phyloP scores from a whole-genome alignment of 768 basidiomycete genomes.

The Pleurotus eryngii region DNA sequence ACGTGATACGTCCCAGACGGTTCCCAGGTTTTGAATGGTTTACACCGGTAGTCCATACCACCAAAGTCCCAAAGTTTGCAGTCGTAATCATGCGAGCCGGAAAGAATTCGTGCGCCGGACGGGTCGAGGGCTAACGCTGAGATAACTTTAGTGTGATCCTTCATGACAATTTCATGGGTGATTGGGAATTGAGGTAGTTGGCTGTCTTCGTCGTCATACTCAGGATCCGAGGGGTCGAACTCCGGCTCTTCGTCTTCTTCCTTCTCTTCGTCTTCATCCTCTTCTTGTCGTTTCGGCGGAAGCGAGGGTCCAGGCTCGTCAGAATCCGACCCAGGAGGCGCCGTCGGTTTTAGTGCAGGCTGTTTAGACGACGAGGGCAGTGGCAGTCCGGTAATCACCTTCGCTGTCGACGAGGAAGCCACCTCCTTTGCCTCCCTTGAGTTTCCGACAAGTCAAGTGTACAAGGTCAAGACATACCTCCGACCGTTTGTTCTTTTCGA shows the following conservation, averaged over 20 bases:
- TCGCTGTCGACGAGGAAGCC: background rate
- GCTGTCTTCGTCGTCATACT: conserved; percentile 38
- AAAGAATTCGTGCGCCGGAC: conserved; percentile 86
- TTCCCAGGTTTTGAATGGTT: conserved; percentile 97
- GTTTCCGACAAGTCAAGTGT: background rate
- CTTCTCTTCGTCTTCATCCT: conserved; percentile 12
- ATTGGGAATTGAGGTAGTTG: conserved; percentile 71
- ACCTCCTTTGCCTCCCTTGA: background rate
- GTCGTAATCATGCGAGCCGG: conserved; percentile 97
- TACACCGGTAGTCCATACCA: conserved; percentile 87
- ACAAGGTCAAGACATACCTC: conserved; percentile 25
- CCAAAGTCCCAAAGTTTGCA: conserved; percentile 99
- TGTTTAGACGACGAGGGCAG: background rate
- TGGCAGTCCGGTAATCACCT: background rate
- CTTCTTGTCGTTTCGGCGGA: conserved; percentile 14
- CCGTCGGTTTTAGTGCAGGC: background rate
- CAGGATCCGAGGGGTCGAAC: conserved; percentile 47
- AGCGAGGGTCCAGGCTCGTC: conserved; percentile 23
- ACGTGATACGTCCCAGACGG: conserved; percentile 93
- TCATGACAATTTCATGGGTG: conserved; percentile 87
- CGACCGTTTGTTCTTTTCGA: conserved; percentile 70
- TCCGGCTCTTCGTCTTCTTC: conserved; percentile 44
- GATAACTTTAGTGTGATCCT: conserved; percentile 95
- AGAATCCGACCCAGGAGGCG: conserved; percentile 14
- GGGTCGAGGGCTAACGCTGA: conserved; percentile 91